Conservation (phyloP, 371 early-diverging fungal species). For the Chytridium lagenaria region DNA sequence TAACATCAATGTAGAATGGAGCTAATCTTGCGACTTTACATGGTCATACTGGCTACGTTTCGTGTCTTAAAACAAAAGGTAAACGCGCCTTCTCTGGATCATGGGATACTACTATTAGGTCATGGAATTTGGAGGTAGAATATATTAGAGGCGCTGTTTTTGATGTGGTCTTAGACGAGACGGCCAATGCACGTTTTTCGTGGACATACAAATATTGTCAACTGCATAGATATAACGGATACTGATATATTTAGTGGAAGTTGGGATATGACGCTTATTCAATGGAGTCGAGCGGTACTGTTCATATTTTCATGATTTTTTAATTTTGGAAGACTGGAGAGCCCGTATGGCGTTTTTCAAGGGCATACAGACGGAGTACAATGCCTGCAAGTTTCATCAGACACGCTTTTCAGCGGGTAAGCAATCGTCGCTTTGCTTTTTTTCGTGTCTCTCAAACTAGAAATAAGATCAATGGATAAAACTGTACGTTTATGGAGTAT, state of each 20-base stretch:
- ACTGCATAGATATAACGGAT: constrained; percentile 56
- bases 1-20: constrained; percentile 24
- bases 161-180: constrained; percentile 37
- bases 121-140: constrained; percentile 56
- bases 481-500: constrained; percentile 55
- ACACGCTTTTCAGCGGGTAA: constrained; percentile 45
- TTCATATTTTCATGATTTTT: background rate
- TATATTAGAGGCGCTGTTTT: background rate
- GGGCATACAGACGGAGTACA: constrained; percentile 62
- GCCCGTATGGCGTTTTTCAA: constrained; percentile 38
- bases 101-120: constrained; percentile 56
- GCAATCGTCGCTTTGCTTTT: constrained; percentile 6
- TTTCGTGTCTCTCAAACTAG: background rate
- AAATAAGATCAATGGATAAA: constrained; percentile 55
- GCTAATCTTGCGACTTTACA: constrained; percentile 27
- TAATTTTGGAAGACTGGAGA: constrained; percentile 51
- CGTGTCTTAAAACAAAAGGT: constrained; percentile 52
- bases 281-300: constrained; percentile 56
- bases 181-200: constrained; percentile 58
- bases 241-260: constrained; percentile 55
- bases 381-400: constrained; percentile 49
- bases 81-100: constrained; percentile 55
- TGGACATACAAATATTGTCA: constrained; percentile 57
- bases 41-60: constrained; percentile 53
- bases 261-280: constrained; percentile 58